Percentiles rank a stretch among this genome's conserved stretches.
phyloP scores from a whole-genome alignment of 2,329 filamentous ascomycete species.

The Kalmusia sp. region DNA sequence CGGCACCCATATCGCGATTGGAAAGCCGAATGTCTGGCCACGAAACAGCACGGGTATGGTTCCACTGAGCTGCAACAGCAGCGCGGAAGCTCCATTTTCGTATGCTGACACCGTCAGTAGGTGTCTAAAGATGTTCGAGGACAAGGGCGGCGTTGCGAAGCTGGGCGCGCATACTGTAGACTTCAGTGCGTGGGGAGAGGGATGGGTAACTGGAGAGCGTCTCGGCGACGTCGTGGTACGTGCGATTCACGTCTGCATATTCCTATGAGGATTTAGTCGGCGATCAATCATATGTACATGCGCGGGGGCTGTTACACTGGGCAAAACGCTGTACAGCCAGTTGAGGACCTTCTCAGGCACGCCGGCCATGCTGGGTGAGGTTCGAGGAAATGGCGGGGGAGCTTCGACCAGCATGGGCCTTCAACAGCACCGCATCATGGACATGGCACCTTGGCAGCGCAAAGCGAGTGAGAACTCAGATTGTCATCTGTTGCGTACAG shows the following conservation, averaged over 20 bases:
- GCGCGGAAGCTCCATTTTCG: conserved; percentile 83
- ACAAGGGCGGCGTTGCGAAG: not conserved
- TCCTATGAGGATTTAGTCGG: conserved; percentile 62
- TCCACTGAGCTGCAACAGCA: conserved; percentile 85
- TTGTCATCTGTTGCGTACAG: too few species aligned
- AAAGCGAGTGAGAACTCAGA: not conserved
- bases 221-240: conserved; percentile 89
- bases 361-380: conserved; percentile 58
- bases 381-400: conserved; percentile 32
- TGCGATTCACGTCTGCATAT: conserved; percentile 90
- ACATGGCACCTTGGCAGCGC: conserved; percentile 30
- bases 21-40: conserved; percentile 88
- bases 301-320: conserved; percentile 45
- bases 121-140: conserved; percentile 3
- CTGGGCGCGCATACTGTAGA: conserved; percentile 75
- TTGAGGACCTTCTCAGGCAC: conserved; percentile 90
- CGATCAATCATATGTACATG: not conserved
- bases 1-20: conserved; percentile 90
- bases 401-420: conserved; percentile 21
- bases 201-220: conserved; percentile 80
- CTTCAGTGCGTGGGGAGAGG: conserved; percentile 85
- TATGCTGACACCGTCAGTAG: conserved; percentile 67
- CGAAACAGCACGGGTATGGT: conserved; percentile 92
- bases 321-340: conserved; percentile 93
- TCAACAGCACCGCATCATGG: conserved; percentile 9